These are phyloP conservation scores for Candida neerlandica DNA, from an alignment of 1,139 yeast genomes.

Conservation along the genomic window DNA sequence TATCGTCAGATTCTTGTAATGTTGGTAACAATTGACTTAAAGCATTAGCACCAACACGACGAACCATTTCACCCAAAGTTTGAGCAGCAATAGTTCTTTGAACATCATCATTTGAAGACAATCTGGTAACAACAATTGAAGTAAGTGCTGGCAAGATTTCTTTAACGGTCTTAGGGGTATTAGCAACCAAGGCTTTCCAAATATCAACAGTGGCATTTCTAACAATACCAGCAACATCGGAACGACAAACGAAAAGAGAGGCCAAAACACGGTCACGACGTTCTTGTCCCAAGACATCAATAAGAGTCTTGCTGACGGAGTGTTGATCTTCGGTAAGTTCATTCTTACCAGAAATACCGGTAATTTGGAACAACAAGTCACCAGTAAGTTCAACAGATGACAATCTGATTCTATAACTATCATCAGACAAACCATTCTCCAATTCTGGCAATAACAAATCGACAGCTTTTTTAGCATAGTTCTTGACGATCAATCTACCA, in stretches of 20 bases:
- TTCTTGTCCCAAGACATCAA: slow-evolving; percentile 81
- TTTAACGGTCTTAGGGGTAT: slow-evolving; percentile 94
- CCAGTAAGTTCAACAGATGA: slow-evolving; percentile 98
- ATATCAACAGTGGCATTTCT: slow-evolving; percentile 92
- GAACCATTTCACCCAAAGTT: slow-evolving; percentile 92
- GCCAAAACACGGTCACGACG: slow-evolving; percentile 88
- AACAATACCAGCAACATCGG: slow-evolving; percentile 86
- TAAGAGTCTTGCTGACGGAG: slow-evolving; percentile 66
- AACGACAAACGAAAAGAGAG: slow-evolving; percentile 86
- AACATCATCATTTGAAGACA: slow-evolving; percentile 77
- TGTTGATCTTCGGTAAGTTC: slow-evolving; percentile 70
- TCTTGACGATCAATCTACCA: slow-evolving; percentile 87
- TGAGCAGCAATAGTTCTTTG: slow-evolving; percentile 91
- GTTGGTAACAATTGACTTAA: slow-evolving; percentile 85
- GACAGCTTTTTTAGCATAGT: slow-evolving; percentile 91
- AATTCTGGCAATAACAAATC: slow-evolving; percentile 92
- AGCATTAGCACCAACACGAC: slow-evolving; percentile 92
- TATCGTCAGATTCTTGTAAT: slow-evolving; percentile 79
- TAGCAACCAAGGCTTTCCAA: slow-evolving; percentile 96
- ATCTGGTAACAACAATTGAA: slow-evolving; percentile 72
- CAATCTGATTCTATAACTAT: slow-evolving; percentile 83
- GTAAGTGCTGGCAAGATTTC: slow-evolving; percentile 88
- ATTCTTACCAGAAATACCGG: slow-evolving; percentile 78
- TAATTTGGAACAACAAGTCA: slow-evolving; percentile 89
- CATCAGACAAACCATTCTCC: slow-evolving; percentile 84